These are phyloP conservation scores for Leccinum fallax DNA, from an alignment of 1,284 basidiomycete genomes.

Conservation along the genomic window DNA sequence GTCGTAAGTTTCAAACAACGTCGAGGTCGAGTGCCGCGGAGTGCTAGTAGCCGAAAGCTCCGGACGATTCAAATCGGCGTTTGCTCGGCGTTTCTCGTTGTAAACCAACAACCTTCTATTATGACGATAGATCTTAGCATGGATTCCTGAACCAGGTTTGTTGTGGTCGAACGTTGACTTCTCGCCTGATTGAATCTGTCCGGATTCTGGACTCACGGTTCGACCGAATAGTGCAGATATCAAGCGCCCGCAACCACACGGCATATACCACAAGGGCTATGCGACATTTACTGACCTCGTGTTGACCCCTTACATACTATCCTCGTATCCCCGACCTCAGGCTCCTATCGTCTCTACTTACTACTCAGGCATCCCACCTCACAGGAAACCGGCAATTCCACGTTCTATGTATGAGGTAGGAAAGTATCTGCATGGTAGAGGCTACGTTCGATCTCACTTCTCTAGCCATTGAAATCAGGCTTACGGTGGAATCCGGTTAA, in stretches of 20 bases:
- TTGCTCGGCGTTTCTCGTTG: background rate
- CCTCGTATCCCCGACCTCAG: background rate
- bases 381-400: background rate
- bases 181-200: background rate
- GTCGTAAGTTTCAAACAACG: background rate
- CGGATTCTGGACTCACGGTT: background rate
- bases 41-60: background rate
- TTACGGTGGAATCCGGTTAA: slow-evolving; percentile 6
- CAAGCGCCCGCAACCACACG: background rate
- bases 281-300: background rate
- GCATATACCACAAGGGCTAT: background rate
- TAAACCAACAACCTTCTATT: background rate
- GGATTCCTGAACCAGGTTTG: too few relatives aligned
- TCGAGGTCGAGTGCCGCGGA: background rate
- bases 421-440: background rate
- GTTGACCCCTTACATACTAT: too few relatives aligned
- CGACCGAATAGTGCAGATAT: background rate
- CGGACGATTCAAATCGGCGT: too few relatives aligned
- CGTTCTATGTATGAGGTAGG: slow-evolving; percentile 11
- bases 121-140: too few relatives aligned
- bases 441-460: background rate
- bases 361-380: background rate
- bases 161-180: too few relatives aligned
- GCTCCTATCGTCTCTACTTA: background rate
- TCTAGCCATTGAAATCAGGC: slow-evolving; percentile 11